Evolutionary conservation across 345 rosid species (phyloP).

Genomic region (Fremontodendron californicum): DNA sequence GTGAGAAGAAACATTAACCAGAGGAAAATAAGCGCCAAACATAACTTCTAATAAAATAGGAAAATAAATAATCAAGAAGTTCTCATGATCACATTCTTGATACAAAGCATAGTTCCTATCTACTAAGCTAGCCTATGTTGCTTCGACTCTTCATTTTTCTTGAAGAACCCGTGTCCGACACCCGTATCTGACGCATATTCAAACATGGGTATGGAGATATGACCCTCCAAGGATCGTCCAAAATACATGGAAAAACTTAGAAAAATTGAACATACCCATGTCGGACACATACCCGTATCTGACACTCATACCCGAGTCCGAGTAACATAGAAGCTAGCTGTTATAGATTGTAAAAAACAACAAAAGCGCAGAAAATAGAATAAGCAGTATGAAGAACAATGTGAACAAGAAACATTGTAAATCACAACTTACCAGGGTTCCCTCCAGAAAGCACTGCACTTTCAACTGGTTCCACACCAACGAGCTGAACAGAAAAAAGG

Average conservation of each 20-base stretch:
- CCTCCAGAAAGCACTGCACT: constrained; percentile 56
- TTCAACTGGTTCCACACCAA: constrained; percentile 56
- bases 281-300: too few relatives aligned
- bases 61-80: neutral
- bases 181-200: too few relatives aligned
- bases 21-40: neutral
- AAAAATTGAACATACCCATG: too few relatives aligned
- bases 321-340: too few relatives aligned
- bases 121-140: too few relatives aligned
- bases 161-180: too few relatives aligned
- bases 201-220: too few relatives aligned
- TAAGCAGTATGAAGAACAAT: neutral
- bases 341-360: neutral
- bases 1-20: neutral
- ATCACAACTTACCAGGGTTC: constrained; percentile 38
- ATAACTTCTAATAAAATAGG: neutral
- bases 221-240: too few relatives aligned
- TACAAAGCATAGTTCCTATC: neutral
- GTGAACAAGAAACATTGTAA: neutral
- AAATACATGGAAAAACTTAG: too few relatives aligned
- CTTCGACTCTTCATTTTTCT: too few relatives aligned
- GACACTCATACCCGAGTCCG: too few relatives aligned
- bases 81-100: neutral
- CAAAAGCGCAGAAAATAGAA: neutral
- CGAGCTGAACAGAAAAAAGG: constrained; percentile 30